Evolutionary conservation across 2,329 filamentous ascomycete genomes (phyloP), one percentile per base, ranked within the genome.

Genomic region (Paecilomyces niveus): DNA sequence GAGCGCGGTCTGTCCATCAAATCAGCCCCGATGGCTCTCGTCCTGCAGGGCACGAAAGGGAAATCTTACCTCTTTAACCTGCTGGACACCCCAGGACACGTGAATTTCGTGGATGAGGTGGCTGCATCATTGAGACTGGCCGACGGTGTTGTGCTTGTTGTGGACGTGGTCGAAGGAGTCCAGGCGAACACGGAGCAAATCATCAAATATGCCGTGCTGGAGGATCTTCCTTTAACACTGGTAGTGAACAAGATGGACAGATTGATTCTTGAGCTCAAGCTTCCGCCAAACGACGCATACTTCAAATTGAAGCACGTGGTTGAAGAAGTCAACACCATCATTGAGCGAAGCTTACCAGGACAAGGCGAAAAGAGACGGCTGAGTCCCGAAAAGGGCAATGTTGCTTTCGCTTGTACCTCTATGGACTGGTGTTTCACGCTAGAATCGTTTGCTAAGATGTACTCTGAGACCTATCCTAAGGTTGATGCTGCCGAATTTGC

Each of bases 221-320:
- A 97, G 72, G 90, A 92, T 66, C 81, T 97, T 3, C 93, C 94
- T 0, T 77, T 99, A 65, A 94, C 91, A 0, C 79, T 99, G 61
- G 86, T 99, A 58, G 83, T 99, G 76, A 99, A 97, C 82, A 99
- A 99, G 79, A 89, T 99, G 86, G 94, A 99, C 68, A 87, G 94
- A 24, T 78, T 99, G 60, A 96, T 99, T 62, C 77, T 99, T 53
- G 94, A 99, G 76, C 81, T 99, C 55, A 96, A 96, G 73, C 82
- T 99, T 13, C 94, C 94, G 1, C 94, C 94, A 1, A 90, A 87
- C 64, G 94, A 99, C 71, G 94, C 94, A 11, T 99, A 99, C 78
- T 97, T 97, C 82, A 99, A 99, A 81, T 81, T 99, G 57, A 97
- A 97, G 77, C 92, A 97, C 73, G 92, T 97, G n/a, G 86, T 99